Conservation (phyloP, 192 early-diverging fungal genomes). For the Diversispora epigaea region DNA sequence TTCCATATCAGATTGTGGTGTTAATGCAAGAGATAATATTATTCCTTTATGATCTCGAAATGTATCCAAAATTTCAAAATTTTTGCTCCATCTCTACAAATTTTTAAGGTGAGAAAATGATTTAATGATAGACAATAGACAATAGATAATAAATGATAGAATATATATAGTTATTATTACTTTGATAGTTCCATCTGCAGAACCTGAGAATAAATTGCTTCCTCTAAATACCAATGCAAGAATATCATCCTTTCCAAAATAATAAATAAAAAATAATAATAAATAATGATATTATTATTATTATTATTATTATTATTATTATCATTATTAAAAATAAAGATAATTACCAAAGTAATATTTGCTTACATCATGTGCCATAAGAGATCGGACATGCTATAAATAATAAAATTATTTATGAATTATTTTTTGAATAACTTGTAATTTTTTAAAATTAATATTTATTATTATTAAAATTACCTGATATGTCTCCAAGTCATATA, state of each 20-base stretch:
- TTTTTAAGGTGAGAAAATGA: conserved; percentile 19
- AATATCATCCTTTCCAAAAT: conserved; percentile 51
- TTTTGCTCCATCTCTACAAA: conserved; percentile 55
- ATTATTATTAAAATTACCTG: conserved; percentile 34
- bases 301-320: not conserved
- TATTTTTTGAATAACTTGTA: conserved; percentile 20
- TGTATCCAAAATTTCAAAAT: conserved; percentile 56
- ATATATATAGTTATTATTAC: conserved; percentile 33
- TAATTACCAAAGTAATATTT: not conserved
- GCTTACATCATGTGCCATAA: conserved; percentile 56
- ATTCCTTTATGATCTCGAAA: conserved; percentile 53
- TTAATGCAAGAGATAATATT: conserved; percentile 58
- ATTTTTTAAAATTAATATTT: not conserved
- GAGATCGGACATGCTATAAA: conserved; percentile 47
- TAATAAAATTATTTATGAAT: not conserved
- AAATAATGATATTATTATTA: conserved; percentile 16
- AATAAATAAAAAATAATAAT: not conserved
- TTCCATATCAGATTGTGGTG: conserved; percentile 36
- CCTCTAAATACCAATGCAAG: conserved; percentile 50
- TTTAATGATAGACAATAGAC: not conserved
- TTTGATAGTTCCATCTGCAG: conserved; percentile 67
- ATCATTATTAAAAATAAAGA: not conserved
- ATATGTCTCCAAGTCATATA: conserved; percentile 75
- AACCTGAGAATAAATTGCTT: conserved; percentile 58
- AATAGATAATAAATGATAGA: not conserved